Percentiles rank a stretch among this genome's conserved stretches.
phyloP scores from a whole-genome alignment of 306 rosid species.

The Ceratonia siliqua region DNA sequence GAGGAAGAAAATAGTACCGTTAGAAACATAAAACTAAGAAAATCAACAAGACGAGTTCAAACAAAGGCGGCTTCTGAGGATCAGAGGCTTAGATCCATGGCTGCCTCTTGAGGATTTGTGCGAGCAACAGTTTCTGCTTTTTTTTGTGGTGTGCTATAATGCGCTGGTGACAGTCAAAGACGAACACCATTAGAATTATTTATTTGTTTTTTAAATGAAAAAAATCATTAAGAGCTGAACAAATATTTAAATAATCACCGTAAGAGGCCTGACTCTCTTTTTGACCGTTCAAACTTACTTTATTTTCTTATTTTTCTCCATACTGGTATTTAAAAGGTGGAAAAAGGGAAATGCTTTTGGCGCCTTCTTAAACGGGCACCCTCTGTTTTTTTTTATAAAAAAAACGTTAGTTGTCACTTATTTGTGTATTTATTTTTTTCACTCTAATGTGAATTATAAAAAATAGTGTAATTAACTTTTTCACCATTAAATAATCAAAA shows the following conservation, averaged over 20 bases:
- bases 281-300: constrained; percentile 54
- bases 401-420: too few relatives aligned
- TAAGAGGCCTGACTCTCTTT: constrained; percentile 23
- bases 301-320: neutral
- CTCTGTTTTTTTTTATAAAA: too few relatives aligned
- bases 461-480: too few relatives aligned
- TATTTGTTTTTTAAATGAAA: neutral
- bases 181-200: constrained; percentile 31
- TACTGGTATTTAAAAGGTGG: constrained; percentile 8
- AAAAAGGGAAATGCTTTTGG: neutral
- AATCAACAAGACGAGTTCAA: constrained; percentile 26
- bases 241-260: neutral
- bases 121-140: constrained; percentile 39
- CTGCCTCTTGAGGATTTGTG: constrained; percentile 38
- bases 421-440: too few relatives aligned
- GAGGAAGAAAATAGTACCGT: constrained; percentile 35
- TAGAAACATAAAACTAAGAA: constrained; percentile 26
- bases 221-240: neutral
- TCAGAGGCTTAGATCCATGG: constrained; percentile 48
- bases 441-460: too few relatives aligned
- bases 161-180: constrained; percentile 68
- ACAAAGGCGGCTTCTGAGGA: neutral
- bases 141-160: constrained; percentile 47
- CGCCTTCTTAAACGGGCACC: neutral
- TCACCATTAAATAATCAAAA: too few relatives aligned